Evolutionary conservation across 2,329 filamentous ascomycete genomes (phyloP).

Genomic region (Calonectria montana): DNA sequence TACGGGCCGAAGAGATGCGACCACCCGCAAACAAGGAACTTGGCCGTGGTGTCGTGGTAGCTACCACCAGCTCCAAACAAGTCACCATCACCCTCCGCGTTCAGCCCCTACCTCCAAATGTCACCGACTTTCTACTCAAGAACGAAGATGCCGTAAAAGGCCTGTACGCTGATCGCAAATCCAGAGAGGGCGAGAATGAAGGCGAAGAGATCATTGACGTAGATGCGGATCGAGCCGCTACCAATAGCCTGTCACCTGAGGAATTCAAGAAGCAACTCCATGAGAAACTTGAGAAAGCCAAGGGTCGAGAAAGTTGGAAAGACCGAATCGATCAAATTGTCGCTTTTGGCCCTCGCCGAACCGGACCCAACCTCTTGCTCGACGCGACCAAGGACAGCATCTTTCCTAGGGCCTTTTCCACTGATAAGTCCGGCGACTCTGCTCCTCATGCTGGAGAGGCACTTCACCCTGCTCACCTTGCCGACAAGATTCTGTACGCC

Average conservation of each 20-base stretch:
- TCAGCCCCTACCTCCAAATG: slow-evolving; percentile 78
- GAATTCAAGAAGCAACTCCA: slow-evolving; percentile 84
- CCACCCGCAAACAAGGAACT: slow-evolving; percentile 87
- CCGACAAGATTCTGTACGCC: slow-evolving; percentile 91
- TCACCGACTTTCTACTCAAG: slow-evolving; percentile 88
- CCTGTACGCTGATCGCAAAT: slow-evolving; percentile 77
- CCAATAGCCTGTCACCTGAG: slow-evolving; percentile 72
- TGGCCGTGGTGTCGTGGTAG: slow-evolving; percentile 82
- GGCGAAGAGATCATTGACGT: slow-evolving; percentile 58
- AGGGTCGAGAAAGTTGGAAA: slow-evolving; percentile 80
- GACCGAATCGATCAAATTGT: slow-evolving; percentile 82
- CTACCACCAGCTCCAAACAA: slow-evolving; percentile 86
- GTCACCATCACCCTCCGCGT: slow-evolving; percentile 82
- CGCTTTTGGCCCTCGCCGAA: slow-evolving; percentile 88
- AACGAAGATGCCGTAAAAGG: slow-evolving; percentile 83
- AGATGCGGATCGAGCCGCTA: slow-evolving; percentile 69
- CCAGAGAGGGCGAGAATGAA: slow-evolving; percentile 50
- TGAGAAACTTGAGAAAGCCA: slow-evolving; percentile 75
- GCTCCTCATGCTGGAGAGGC: slow-evolving; percentile 58
- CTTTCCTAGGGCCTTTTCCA: slow-evolving; percentile 76
- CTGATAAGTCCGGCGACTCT: slow-evolving; percentile 46
- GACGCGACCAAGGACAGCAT: slow-evolving; percentile 81
- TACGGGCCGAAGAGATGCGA: slow-evolving; percentile 90
- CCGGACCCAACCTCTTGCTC: slow-evolving; percentile 89
- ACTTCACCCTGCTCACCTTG: slow-evolving; percentile 75